Evolutionary conservation across 2,329 filamentous ascomycete species (phyloP).

Genomic region (Aureobasidium sp.): DNA sequence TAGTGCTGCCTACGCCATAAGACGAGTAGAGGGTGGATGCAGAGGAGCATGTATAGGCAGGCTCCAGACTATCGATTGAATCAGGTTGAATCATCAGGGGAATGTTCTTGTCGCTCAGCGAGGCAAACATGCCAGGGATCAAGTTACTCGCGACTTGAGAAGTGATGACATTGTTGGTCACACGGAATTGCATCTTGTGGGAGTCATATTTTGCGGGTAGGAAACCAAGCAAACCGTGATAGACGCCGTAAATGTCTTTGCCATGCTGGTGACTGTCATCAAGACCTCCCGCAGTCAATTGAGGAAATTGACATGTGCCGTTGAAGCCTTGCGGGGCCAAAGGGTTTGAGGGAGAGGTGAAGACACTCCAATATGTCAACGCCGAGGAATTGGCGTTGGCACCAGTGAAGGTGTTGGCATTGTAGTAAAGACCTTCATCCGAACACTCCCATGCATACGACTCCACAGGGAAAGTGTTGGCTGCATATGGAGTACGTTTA

Average conservation of each 20-base stretch:
- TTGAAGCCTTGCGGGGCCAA: constrained; percentile 58
- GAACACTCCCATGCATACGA: constrained; percentile 64
- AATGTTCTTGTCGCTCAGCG: constrained; percentile 19
- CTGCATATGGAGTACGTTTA: constrained; percentile 72
- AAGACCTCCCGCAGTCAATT: constrained; percentile 64
- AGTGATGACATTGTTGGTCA: constrained; percentile 77
- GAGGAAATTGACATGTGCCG: constrained; percentile 71
- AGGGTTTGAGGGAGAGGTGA: constrained; percentile 55
- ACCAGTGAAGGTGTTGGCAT: constrained; percentile 43
- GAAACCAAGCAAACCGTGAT: constrained; percentile 59
- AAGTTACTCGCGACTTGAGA: constrained; percentile 72
- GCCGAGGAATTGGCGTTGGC: constrained; percentile 40
- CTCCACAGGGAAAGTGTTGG: constrained; percentile 68
- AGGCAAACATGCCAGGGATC: constrained; percentile 58
- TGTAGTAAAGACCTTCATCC: constrained; percentile 62
- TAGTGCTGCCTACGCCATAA: constrained; percentile 38
- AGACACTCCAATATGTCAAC: constrained; percentile 57
- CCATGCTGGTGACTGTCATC: constrained; percentile 70
- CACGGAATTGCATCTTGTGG: constrained; percentile 53
- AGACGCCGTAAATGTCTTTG: constrained; percentile 66
- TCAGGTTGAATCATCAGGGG: constrained; percentile 41
- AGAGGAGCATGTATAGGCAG: constrained; percentile 56
- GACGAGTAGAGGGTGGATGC: constrained; percentile 37
- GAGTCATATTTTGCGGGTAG: constrained; percentile 45
- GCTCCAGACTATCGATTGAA: constrained; percentile 64